A percentile compares a stretch with the other conserved stretches of the same genome.
These are phyloP conservation scores for Vaccinium myrtillus DNA, from an alignment of 148 eudicot species.

Conservation along the genomic window DNA sequence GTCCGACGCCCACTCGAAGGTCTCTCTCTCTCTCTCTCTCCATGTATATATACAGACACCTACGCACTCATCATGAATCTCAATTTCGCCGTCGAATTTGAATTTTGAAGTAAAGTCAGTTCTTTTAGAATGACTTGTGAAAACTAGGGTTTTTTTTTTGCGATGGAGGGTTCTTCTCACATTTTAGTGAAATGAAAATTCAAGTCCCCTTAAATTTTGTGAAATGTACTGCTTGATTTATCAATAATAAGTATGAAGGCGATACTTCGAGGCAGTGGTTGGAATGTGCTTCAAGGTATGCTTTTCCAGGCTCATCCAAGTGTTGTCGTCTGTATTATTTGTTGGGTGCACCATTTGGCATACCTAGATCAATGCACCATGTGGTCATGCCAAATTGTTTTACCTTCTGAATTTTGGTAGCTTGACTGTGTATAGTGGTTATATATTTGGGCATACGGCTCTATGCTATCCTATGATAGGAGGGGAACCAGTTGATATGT, in stretches of 20 bases:
- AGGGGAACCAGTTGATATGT: background rate
- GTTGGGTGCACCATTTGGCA: background rate
- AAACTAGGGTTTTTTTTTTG: no score
- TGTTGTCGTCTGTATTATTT: background rate
- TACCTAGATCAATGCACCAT: background rate
- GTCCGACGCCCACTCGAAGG: no score
- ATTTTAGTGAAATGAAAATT: no score
- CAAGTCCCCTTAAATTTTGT: background rate
- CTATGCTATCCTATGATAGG: background rate
- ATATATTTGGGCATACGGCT: no score
- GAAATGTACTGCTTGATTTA: background rate
- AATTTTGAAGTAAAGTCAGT: no score
- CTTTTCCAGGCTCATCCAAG: conserved; percentile 21
- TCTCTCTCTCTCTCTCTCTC: no score
- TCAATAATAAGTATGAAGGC: background rate
- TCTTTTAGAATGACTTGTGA: no score
- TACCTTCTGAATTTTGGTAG: background rate
- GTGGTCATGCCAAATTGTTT: background rate
- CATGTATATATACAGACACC: no score
- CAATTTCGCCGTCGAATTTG: no score
- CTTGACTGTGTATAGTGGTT: no score
- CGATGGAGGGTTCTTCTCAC: no score
- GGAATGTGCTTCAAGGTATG: background rate
- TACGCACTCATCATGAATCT: no score
- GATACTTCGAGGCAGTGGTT: background rate